phyloP scores from a whole-genome alignment of 148 eudicot genomes.

The Camellia granthamiana region DNA sequence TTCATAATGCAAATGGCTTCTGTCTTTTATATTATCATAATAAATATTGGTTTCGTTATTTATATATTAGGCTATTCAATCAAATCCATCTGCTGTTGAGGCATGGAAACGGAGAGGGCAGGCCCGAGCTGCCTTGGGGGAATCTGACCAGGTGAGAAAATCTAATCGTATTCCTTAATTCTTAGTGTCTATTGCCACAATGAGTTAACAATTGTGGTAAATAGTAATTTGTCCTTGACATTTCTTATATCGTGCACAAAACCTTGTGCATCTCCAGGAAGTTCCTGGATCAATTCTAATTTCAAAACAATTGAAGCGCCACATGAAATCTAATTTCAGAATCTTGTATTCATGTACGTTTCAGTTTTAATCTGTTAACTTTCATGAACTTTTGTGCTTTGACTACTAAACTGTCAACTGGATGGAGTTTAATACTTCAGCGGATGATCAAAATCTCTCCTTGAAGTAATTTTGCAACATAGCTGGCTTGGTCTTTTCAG shows the following conservation, averaged over 20 bases:
- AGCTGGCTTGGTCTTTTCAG: background rate
- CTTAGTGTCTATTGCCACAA: background rate
- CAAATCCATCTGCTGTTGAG: slow-evolving; percentile 88
- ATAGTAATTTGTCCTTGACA: background rate
- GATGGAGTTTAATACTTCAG: background rate
- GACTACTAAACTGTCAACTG: background rate
- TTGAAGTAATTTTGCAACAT: background rate
- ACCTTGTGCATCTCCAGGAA: slow-evolving; percentile 1
- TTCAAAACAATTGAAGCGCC: slow-evolving; percentile 4
- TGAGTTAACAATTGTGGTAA: background rate
- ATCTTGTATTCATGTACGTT: background rate
- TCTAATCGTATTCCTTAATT: background rate
- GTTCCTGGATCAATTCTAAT: background rate
- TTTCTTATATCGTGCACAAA: background rate
- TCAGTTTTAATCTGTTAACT: background rate
- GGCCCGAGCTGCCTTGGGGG: slow-evolving; percentile 96
- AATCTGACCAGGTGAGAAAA: slow-evolving; percentile 66
- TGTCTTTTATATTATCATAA: background rate
- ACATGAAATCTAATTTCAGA: background rate
- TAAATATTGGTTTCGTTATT: slow-evolving; percentile 1
- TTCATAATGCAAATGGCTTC: slow-evolving; percentile 5
- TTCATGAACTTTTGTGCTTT: background rate
- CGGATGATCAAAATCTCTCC: background rate
- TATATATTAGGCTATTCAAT: slow-evolving; percentile 63
- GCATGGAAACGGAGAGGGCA: slow-evolving; percentile 99